A percentile compares a stretch with the other conserved stretches of the same genome.
Evolutionary conservation across 1,139 yeast genomes (phyloP).

Genomic region (Taiozyma sp.): DNA sequence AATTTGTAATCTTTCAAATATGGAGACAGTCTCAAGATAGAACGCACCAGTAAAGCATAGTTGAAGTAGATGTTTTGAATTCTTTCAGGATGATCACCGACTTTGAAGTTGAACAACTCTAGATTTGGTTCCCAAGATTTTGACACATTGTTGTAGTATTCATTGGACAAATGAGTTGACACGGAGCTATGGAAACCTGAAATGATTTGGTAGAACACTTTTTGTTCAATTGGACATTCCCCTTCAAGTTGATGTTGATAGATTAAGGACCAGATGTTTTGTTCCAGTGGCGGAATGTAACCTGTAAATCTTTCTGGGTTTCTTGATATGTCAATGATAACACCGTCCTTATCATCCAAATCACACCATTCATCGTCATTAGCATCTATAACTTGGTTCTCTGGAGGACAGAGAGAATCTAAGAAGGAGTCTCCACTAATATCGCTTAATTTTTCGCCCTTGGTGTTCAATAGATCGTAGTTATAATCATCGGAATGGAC

Average conservation of each 20-base stretch:
- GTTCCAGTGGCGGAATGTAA: constrained; percentile 88
- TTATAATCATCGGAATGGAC: constrained; percentile 52
- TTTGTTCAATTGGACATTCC: constrained; percentile 71
- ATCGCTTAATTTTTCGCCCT: constrained; percentile 69
- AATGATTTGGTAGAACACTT: constrained; percentile 78
- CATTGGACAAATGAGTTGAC: constrained; percentile 88
- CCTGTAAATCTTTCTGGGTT: constrained; percentile 98
- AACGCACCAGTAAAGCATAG: constrained; percentile 81
- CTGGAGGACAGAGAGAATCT: constrained; percentile 27
- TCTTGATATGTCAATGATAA: constrained; percentile 77
- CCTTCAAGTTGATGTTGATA: constrained; percentile 65
- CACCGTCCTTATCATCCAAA: constrained; percentile 47
- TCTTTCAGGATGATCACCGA: constrained; percentile 86
- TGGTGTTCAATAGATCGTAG: constrained; percentile 62
- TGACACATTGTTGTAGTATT: constrained; percentile 66
- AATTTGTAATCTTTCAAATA: constrained; percentile 45
- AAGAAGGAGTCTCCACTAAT: constrained; percentile 43
- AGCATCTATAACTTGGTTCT: constrained; percentile 18
- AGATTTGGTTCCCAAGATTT: constrained; percentile 84
- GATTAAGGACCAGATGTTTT: constrained; percentile 90
- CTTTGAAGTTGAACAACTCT: constrained; percentile 80
- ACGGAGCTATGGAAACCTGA: constrained; percentile 97
- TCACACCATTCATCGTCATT: constrained; percentile 43
- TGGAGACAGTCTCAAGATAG: constrained; percentile 61
- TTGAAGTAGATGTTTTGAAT: constrained; percentile 87